phyloP scores from a whole-genome alignment of 2,329 filamentous ascomycete genomes.

The Diaporthe destruens region DNA sequence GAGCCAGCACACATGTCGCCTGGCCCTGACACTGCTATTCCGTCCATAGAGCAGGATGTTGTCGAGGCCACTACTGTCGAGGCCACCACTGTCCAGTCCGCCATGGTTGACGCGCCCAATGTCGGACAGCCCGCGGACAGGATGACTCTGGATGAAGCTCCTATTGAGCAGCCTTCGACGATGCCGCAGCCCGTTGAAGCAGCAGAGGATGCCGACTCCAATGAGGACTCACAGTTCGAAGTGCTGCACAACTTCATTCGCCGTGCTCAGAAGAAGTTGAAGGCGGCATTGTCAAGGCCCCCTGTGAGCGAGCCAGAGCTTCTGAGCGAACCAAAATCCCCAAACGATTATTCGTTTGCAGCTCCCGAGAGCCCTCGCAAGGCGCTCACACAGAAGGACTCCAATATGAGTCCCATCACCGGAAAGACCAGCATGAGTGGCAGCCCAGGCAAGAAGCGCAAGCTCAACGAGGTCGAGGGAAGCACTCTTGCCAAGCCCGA shows the following conservation, averaged over 20 bases:
- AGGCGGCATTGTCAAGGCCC: constrained; percentile 48
- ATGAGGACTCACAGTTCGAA: constrained; percentile 49
- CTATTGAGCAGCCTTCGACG: not conserved
- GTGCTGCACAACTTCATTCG: constrained; percentile 53
- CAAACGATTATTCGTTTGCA: constrained; percentile 30
- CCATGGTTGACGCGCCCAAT: not conserved
- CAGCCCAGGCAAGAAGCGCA: constrained; percentile 55
- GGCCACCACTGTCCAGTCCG: not conserved
- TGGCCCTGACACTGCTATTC: not conserved
- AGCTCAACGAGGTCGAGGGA: constrained; percentile 45
- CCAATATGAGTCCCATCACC: constrained; percentile 54
- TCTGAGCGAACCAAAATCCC: too few species aligned
- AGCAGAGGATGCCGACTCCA: not conserved
- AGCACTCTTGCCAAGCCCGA: constrained; percentile 46
- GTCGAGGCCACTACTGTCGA: not conserved
- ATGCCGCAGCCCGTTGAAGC: not conserved
- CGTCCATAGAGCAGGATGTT: not conserved
- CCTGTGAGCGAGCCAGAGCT: too few species aligned
- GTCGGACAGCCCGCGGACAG: too few species aligned
- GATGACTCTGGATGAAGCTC: not conserved
- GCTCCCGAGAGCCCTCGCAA: constrained; percentile 43
- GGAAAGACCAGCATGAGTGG: constrained; percentile 55
- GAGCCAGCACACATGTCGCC: not conserved
- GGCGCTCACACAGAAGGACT: constrained; percentile 53
- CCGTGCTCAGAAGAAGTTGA: constrained; percentile 46